Base-by-base conservation (phyloP, 2,329 filamentous ascomycete species). In the Cytospora paraplurivora region DNA sequence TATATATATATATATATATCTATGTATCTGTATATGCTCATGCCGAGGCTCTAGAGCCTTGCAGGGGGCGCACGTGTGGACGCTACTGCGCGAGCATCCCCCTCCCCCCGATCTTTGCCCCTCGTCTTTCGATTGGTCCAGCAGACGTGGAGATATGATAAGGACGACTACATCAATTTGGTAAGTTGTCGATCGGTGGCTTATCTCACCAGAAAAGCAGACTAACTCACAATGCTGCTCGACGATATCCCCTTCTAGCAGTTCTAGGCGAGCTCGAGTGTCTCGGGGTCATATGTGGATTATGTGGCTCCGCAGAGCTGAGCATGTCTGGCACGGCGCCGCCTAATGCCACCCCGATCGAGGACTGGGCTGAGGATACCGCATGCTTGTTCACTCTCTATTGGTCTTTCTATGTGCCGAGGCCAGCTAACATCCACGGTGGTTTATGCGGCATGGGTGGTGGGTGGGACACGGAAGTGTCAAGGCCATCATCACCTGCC, bases 401-500 rank as follows among this genome's bases (percentile, higher is more conserved):
- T 47, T 47, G 11, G n/a, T 47, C n/a, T 47, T 19, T 47, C 13
- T 47, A 47, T 41, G n/a, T 55, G 21, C n/a, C 53, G 38, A 55
- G 19, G 34, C 34, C 19, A n/a, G n/a, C 44, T 21, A 47, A 2
- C 41, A 55, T 19, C 17, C 44, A 10, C n/a, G 44, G 32, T 52
- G 17, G 19, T n/a, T 13, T 13, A 19, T 47, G 49, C 47, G 27
- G 19, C 3, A 38, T 35, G 4, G 21, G 7, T 52, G 53, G 34
- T 27, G 4, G 4, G 32, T 37, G 15, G 27, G 50, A 27, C 17
- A 12, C 35, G 27, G 19, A 51, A 34, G 21, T 11, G 27, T 52
- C 21, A 34, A 52, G 33, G 27, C 27, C 33, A 10, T 52, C 50
- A 34, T 59, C 32, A 66, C 37, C 65, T 66, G 33, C 65, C 65